Percentiles rank a stretch among this genome's conserved stretches.
Conservation (phyloP, 2,329 filamentous ascomycete genomes). For the Talaromyces sp. region DNA sequence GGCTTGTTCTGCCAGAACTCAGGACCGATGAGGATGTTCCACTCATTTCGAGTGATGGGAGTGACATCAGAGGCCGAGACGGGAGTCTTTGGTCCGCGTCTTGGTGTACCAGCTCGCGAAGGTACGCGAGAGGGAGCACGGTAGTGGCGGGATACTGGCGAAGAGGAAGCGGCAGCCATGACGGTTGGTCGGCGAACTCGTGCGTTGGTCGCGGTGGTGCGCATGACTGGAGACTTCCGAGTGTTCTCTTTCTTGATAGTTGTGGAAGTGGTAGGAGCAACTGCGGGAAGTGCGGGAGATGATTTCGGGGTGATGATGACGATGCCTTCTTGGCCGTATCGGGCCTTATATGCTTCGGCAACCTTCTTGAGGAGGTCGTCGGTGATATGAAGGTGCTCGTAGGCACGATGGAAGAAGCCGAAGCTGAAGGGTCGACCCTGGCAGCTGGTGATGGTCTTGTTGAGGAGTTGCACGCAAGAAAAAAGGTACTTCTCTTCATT, state of each 20-base stretch:
- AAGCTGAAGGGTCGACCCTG: conserved; percentile 43
- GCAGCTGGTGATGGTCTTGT: conserved; percentile 40
- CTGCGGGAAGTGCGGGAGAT: conserved; percentile 10
- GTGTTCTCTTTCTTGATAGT: conserved; percentile 18
- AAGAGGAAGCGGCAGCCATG: conserved; percentile 21
- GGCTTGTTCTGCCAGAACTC: conserved; percentile 31
- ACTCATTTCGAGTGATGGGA: conserved; percentile 42
- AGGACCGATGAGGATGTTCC: conserved; percentile 38
- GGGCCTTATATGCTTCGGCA: conserved; percentile 33
- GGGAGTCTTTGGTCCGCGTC: conserved; percentile 39
- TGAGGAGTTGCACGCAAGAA: conserved; percentile 41
- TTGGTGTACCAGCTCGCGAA: conserved; percentile 19
- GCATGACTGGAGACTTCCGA: conserved; percentile 14
- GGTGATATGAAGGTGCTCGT: conserved; percentile 40
- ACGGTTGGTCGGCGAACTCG: conserved; percentile 25
- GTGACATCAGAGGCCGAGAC: conserved; percentile 44
- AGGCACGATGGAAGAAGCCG: conserved; percentile 43
- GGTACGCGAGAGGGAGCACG: conserved; percentile 16
- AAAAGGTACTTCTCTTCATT: conserved; percentile 34
- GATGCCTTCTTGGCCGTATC: conserved; percentile 39
- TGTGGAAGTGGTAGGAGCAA: conserved; percentile 12
- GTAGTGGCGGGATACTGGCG: background rate
- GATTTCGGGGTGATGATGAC: conserved; percentile 27
- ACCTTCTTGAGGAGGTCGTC: conserved; percentile 38
- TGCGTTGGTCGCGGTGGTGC: conserved; percentile 22